Evolutionary conservation across 345 rosid species (phyloP), one percentile per base, ranked within the genome.

Genomic region (Eucalyptus camaldulensis): DNA sequence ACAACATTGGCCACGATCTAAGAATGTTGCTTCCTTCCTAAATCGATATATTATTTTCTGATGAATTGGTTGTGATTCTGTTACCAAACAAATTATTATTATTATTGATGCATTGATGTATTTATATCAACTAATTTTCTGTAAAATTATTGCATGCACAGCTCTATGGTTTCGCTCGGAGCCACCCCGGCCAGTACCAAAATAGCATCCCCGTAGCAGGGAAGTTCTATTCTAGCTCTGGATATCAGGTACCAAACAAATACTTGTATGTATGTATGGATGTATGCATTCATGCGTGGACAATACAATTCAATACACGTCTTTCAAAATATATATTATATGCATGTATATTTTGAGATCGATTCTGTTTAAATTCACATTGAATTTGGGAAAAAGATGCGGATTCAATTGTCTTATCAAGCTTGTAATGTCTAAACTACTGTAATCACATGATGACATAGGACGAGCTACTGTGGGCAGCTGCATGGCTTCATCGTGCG

Each of bases 391-490:
- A 76, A 76, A 21, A 19, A 33, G 27, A 40, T 11, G 29, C 2
- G 85, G 24, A 22, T 76, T 76, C 29, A 40, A 76, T 40, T 1
- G 17, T 12, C 1, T 47, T n/a, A 87, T 45, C 24, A 25, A 8
- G 49, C 43, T 17, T 65, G 27, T 27, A 65, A 43, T 47, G 21
- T 19, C 58, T 21, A 7, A 22, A 29, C 49, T 90, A 90, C 13
- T 33, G 25, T 10, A 19, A 33, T 33, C 44, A 33, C 83, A 22
- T 76, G 85, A 40, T 21, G 15, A 40, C 47, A 4, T 3, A 40
- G 94, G 95, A 94, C 62, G 95, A 94, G 13, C 69, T 92, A 80
- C 29, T 90, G 47, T 93, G 94, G 95, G 96, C 93, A 2, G 94
- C 95, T 6, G 94, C 95, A 13, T 92, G 96, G 95, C 91, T 94